Evolutionary conservation across 352 stramenopile species (phyloP), one percentile per base, ranked within the genome.

Genomic region (Globisporangium cylindrosporum): DNA sequence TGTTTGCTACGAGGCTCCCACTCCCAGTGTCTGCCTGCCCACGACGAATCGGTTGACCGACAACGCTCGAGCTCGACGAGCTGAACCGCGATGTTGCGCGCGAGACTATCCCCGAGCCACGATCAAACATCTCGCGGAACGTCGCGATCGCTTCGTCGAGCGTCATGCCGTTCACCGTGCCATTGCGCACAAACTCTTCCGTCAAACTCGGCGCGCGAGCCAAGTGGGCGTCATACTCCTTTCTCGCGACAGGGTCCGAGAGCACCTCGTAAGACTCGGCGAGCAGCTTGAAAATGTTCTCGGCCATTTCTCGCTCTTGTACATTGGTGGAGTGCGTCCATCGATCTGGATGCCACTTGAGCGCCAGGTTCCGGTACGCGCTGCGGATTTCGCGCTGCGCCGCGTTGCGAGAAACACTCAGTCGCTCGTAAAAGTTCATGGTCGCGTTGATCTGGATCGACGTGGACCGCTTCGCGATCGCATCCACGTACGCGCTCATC

Each of bases 271-370:
- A 94, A 7, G 89, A 82, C 69, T 95, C 89, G 14, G 89, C 89
- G 20, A 95, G 69, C 6, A 96, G 65, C 65, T 96, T 96, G 61
- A 96, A 96, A 20, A 91, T 79, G 41, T 89, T 73, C 51, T 94
- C 87, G 8, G 86, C 87, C 24, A 84, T 86, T 15, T 88, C 73
- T 57, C 86, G 76, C 63, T 95, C 87, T 29, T 85, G 70, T 4
- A 83, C 67, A n/a, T 79, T 82, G 6, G 63, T 20, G 2, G 41
- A 24, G 14, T 55, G 64, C 8, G 88, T 71, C 85, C 84, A 95
- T 4, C 87, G 86, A 70, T 96, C 89, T 4, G 89, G 87, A 65
- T 96, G 89, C 89, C 89, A 96, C 63, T 93, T 93, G n/a, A 96
- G 68, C 18, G 89, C 89, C 12, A 94, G 60, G 4, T 72, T 69